A percentile compares a stretch with the other conserved stretches of the same genome.
phyloP scores from a whole-genome alignment of 2,329 filamentous ascomycete genomes.

The Aspergillus glaucus region DNA sequence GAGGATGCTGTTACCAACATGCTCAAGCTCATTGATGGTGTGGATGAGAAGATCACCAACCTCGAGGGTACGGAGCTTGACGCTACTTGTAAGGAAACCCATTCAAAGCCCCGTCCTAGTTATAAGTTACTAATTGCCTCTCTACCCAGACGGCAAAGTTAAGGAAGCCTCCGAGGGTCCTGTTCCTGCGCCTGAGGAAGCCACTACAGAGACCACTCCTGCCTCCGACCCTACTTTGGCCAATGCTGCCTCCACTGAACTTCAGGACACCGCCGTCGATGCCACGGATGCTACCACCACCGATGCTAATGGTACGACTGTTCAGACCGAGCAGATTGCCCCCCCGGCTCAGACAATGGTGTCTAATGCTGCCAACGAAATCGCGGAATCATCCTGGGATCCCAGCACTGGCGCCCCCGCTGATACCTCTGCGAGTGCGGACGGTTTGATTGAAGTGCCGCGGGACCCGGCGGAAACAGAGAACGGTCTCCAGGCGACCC shows the following conservation, averaged over 20 bases:
- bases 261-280: slow-evolving; percentile 46
- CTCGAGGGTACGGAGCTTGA: slow-evolving; percentile 50
- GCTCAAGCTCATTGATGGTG: slow-evolving; percentile 55
- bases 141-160: slow-evolving; percentile 45
- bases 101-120: neutral
- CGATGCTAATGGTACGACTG: slow-evolving; percentile 10
- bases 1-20: slow-evolving; percentile 53
- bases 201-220: slow-evolving; percentile 27
- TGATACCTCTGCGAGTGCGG: slow-evolving; percentile 46
- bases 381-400: slow-evolving; percentile 52
- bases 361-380: slow-evolving; percentile 37
- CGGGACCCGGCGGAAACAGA: slow-evolving; percentile 70
- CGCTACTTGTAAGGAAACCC: slow-evolving; percentile 48
- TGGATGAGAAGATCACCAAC: slow-evolving; percentile 51
- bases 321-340: slow-evolving; percentile 18
- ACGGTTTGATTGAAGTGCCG: slow-evolving; percentile 71
- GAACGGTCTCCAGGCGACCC: slow-evolving; percentile 55
- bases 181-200: slow-evolving; percentile 30
- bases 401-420: slow-evolving; percentile 40
- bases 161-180: slow-evolving; percentile 46
- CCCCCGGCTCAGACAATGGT: slow-evolving; percentile 37
- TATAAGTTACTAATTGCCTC: slow-evolving; percentile 5
- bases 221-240: slow-evolving; percentile 55
- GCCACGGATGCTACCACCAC: slow-evolving; percentile 55
- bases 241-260: slow-evolving; percentile 56